Percentiles rank a stretch among this genome's conserved stretches.
Evolutionary conservation across 2,329 filamentous ascomycete genomes (phyloP).

Genomic region (Tolypocladium ovalisporum): DNA sequence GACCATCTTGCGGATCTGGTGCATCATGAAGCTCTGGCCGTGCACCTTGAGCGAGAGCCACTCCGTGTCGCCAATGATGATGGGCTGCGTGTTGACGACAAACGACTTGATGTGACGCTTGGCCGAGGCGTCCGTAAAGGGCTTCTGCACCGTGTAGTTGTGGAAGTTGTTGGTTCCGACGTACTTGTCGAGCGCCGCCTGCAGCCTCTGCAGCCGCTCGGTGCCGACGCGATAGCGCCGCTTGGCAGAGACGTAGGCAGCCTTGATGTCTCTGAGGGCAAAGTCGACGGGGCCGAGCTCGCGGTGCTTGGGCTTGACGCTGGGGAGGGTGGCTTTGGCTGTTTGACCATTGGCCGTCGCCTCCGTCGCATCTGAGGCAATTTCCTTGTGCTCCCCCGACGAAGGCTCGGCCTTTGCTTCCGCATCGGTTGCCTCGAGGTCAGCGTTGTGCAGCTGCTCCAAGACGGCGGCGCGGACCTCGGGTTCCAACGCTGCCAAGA

Average conservation of each 20-base stretch:
- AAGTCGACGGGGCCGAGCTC: constrained; percentile 44
- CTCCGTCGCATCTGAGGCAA: constrained; percentile 9
- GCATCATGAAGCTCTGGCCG: constrained; percentile 99
- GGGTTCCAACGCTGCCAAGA: constrained; percentile 51
- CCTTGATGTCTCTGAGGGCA: constrained; percentile 64
- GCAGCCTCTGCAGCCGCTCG: constrained; percentile 61
- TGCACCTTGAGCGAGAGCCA: constrained; percentile 96
- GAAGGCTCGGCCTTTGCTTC: constrained; percentile 7
- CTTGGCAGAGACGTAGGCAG: constrained; percentile 73
- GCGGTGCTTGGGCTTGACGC: constrained; percentile 27
- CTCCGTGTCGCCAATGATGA: constrained; percentile 83
- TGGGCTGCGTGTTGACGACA: constrained; percentile 60
- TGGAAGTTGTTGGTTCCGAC: constrained; percentile 85
- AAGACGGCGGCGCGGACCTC: constrained; percentile 52
- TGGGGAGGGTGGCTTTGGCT: constrained; percentile 13
- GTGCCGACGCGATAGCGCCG: constrained; percentile 71
- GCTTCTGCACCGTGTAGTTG: constrained; percentile 95
- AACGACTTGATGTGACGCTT: constrained; percentile 93
- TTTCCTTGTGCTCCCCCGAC: constrained; percentile 11
- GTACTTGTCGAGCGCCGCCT: constrained; percentile 64
- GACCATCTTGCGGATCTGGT: constrained; percentile 99
- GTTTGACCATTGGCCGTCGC: constrained; percentile 10
- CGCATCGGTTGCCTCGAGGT: constrained; percentile 11
- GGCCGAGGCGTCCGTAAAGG: constrained; percentile 66
- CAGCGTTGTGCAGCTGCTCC: constrained; percentile 41